Conservation (phyloP, 164 flowering plant genomes). For the Stephania yunnanensis region DNA sequence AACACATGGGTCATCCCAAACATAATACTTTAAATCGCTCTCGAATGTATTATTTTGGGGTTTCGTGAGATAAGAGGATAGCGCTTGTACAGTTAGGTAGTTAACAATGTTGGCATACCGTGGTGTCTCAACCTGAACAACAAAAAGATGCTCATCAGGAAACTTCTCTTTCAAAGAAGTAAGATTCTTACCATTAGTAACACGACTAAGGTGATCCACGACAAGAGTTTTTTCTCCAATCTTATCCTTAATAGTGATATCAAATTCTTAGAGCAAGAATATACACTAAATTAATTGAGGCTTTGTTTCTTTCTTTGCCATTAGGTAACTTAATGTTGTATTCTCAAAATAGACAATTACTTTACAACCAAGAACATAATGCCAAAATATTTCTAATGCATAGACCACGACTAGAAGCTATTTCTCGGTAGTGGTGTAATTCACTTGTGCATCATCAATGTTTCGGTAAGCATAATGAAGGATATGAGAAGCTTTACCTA, state of each 20-base stretch:
- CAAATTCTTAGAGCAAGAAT: no score
- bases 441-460: conserved; percentile 7
- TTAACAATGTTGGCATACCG: no score
- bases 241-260: conserved; percentile 5
- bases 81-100: no score
- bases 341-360: neutral
- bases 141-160: conserved; percentile 22
- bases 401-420: conserved; percentile 11
- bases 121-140: no score
- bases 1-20: no score
- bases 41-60: neutral
- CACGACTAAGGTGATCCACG: neutral
- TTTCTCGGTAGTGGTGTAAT: conserved; percentile 11
- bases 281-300: conserved; percentile 9
- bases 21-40: neutral
- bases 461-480: no score
- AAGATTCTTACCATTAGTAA: no score
- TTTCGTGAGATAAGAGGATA: no score
- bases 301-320: conserved; percentile 4
- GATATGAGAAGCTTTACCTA: neutral
- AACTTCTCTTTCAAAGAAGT: neutral
- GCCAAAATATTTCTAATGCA: conserved; percentile 12
- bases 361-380: conserved; percentile 8
- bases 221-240: neutral
- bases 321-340: neutral